These are phyloP conservation scores for Marasmius tenuissimus DNA, from an alignment of 1,284 basidiomycete genomes.

Conservation along the genomic window DNA sequence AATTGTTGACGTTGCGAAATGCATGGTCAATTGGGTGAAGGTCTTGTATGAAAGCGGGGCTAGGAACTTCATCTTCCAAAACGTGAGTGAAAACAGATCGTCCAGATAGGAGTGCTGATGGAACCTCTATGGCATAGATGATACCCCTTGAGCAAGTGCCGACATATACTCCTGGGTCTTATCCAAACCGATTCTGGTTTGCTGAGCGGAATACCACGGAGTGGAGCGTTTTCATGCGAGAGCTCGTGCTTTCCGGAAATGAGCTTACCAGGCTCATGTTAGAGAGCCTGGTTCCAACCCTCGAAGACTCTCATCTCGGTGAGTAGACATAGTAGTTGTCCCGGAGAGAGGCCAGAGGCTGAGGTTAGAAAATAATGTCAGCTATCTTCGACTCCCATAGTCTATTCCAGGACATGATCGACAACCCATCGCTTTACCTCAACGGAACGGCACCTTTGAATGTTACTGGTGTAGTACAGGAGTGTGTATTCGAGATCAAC, in stretches of 20 bases:
- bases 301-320: slow-evolving; percentile 33
- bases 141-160: slow-evolving; percentile 44
- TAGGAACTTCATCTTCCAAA: slow-evolving; percentile 47
- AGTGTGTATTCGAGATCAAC: slow-evolving; percentile 43
- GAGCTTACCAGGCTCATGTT: slow-evolving; percentile 42
- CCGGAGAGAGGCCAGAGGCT: not conserved
- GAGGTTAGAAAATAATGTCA: slow-evolving; percentile 15
- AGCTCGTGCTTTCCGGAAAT: slow-evolving; percentile 43
- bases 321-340: slow-evolving; percentile 5
- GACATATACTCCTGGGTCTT: slow-evolving; percentile 42
- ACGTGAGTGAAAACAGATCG: slow-evolving; percentile 28
- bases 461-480: slow-evolving; percentile 46
- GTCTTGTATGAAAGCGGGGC: slow-evolving; percentile 39
- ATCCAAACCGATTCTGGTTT: slow-evolving; percentile 43
- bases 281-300: slow-evolving; percentile 33
- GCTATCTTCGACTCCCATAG: slow-evolving; percentile 54
- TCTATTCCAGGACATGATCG: slow-evolving; percentile 54
- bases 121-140: slow-evolving; percentile 32
- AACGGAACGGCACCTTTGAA: slow-evolving; percentile 62
- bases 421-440: slow-evolving; percentile 46
- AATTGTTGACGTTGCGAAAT: slow-evolving; percentile 39
- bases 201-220: slow-evolving; percentile 45
- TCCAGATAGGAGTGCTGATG: not conserved
- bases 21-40: slow-evolving; percentile 46
- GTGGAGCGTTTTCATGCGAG: slow-evolving; percentile 48